Percentiles rank a stretch among this genome's conserved stretches.
Conservation (phyloP, 2,329 filamentous ascomycete species). For the Neofusicoccum laricinum region DNA sequence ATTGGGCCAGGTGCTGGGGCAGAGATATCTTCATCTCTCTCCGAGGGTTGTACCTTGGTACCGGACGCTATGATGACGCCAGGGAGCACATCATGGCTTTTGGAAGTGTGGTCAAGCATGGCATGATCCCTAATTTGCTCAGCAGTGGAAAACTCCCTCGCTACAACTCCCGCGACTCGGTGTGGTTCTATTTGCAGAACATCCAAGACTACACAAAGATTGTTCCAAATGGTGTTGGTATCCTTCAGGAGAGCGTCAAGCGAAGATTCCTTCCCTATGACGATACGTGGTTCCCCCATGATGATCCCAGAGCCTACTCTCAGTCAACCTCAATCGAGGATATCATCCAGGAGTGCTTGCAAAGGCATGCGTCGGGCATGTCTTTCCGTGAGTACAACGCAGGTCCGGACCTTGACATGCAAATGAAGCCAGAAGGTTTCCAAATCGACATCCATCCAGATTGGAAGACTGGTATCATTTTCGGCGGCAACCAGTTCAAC, state of each 20-base stretch:
- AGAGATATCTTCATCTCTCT: conserved; percentile 96
- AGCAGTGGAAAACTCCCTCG: conserved; percentile 80
- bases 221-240: conserved; percentile 69
- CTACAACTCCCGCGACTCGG: conserved; percentile 93
- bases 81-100: conserved; percentile 94
- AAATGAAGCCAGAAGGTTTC: conserved; percentile 92
- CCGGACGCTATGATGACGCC: conserved; percentile 82
- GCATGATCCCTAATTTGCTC: conserved; percentile 94
- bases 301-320: conserved; percentile 84
- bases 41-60: conserved; percentile 86
- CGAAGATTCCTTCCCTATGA: conserved; percentile 92
- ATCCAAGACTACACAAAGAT: conserved; percentile 90
- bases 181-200: conserved; percentile 97
- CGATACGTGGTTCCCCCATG: conserved; percentile 84
- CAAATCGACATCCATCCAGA: conserved; percentile 88
- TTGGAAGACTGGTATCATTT: conserved; percentile 86
- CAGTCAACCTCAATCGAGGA: conserved; percentile 79
- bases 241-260: conserved; percentile 74
- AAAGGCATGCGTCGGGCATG: conserved; percentile 86
- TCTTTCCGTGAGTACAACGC: conserved; percentile 94
- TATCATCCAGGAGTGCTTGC: conserved; percentile 87
- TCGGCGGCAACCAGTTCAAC: conserved; percentile 90
- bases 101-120: conserved; percentile 93
- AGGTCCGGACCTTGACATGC: conserved; percentile 79
- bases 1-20: conserved; percentile 97